Base-by-base conservation (phyloP, 306 rosid species). In the Casuarina glauca region DNA sequence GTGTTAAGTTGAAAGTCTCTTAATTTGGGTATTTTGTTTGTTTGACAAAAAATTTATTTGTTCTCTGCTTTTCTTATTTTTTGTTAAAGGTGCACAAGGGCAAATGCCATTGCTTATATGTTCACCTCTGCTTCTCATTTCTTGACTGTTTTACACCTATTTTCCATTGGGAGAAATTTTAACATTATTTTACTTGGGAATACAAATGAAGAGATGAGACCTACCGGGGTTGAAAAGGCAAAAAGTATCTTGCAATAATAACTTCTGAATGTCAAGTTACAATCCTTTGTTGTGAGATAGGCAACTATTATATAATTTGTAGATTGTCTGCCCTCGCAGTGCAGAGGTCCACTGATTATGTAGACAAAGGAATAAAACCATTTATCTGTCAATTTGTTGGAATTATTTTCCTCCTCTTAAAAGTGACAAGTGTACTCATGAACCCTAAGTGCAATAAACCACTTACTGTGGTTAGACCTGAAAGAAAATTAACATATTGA, bases 11-110 rank as follows among this genome's bases (percentile, higher is more conserved):
- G 66, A 4, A 35, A 3, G 20, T 17, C 32, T 46, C 62, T 20
- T 1, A 49, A 17, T 61, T 35, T 38, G 39, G 19, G 42, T 16
- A 3, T 72, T n/a, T 17, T 49, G 45, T 49, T 19, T 20, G 36
- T 80, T 82, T n/a, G 2, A 74, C 20, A 36, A 45, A 72, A 50
- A n/a, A 49, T 73, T 71, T 42, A 44, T 32, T 16, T 53, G 50
- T 61, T 45, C 38, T 4, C 44, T 43, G 12, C 46, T 68, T 11
- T 35, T 43, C 44, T 82, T 69, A 49, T 39, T 73, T 26, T n/a
- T 26, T 68, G 42, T 66, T 73, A 60, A 39, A 16, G 2, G 26
- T 15, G 45, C 7, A n/a, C 46, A 15, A 39, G 16, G 70, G 39
- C 41, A 32, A 26, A 12, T 60, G 67, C 41, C 32, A 60, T 60